Conservation (phyloP, 1,284 basidiomycete genomes). For the Boletus smithii region DNA sequence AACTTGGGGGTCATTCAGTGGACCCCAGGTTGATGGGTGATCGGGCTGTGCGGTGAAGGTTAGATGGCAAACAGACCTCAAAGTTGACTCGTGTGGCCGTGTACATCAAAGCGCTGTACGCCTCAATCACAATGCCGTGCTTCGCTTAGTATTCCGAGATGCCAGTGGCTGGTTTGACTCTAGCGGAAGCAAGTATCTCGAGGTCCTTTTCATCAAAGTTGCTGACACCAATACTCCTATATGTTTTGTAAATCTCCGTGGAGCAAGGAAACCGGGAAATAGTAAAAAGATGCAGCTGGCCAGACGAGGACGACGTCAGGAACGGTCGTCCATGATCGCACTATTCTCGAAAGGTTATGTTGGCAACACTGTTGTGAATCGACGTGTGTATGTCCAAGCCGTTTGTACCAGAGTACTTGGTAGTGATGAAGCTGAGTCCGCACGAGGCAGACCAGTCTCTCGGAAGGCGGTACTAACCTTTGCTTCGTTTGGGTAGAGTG, state of each 20-base stretch:
- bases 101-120: slow-evolving; percentile 64
- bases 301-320: slow-evolving; percentile 21
- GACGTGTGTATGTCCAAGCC: slow-evolving; percentile 50
- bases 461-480: slow-evolving; percentile 48
- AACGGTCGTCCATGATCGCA: neutral
- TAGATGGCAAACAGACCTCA: slow-evolving; percentile 1
- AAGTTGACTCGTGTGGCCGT: slow-evolving; percentile 16
- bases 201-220: slow-evolving; percentile 63
- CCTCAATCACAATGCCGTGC: slow-evolving; percentile 65
- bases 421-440: slow-evolving; percentile 47
- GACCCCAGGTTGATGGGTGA: slow-evolving; percentile 63
- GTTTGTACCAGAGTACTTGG: slow-evolving; percentile 58
- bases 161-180: slow-evolving; percentile 55
- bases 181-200: slow-evolving; percentile 31
- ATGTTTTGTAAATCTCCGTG: neutral
- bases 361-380: slow-evolving; percentile 54
- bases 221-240: slow-evolving; percentile 72
- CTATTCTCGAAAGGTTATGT: slow-evolving; percentile 39
- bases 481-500: slow-evolving; percentile 47
- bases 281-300: slow-evolving; percentile 43
- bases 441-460: slow-evolving; percentile 44
- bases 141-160: slow-evolving; percentile 47
- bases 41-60: slow-evolving; percentile 42
- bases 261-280: neutral
- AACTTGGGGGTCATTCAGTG: slow-evolving; percentile 66